Base-by-base conservation (phyloP, 1,284 basidiomycete species). In the Boletus hoseneyae region DNA sequence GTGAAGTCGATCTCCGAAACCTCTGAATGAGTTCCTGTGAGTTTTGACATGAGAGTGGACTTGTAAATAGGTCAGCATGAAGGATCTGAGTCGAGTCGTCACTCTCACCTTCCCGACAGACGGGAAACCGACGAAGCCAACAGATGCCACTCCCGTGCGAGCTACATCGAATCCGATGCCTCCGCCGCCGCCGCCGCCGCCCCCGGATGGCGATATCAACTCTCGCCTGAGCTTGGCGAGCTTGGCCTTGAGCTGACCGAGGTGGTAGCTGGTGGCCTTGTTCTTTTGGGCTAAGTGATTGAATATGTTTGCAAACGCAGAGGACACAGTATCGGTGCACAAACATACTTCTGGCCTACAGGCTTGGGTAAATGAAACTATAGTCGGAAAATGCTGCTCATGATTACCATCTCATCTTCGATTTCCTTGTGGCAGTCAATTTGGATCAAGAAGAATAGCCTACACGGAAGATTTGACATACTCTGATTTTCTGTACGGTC, bases 1-100 rank as follows among this genome's bases (percentile, higher is more conserved):
- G 97, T 99, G 74, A 99, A 99, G 69, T 99, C 96, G 66, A 99
- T 99, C 56, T 90, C 95, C 7, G 97, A 97, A n/a, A 88, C 87
- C 71, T 97, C 94, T 35, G 95, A 98, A 62, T 95, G 90, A 19
- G 96, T 99, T 48, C 97, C 97, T 42, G 96, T 99, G 52, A 99
- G 77, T 66, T 96, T 97, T 39, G 94, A 95, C 96, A 99, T 99
- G 45, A 97, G 76, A 2, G 93, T 97, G 21, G 93, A 97, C 85
- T 99, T 34, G 45, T 9, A 23, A 16, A 42, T 12, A 23, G 19
- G 29, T 59, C 27, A 63, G 38, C 3, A 44, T 7, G 11, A 23
- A 5, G n/a, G 10, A 33, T 34, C 19, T 23, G 10, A 34, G 10
- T 57, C 38, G 41, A 37, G 15, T n/a, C 12, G 8, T 51, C 36